Evolutionary conservation across 352 stramenopile species (phyloP).

Genomic region (Pythium guiyangense): DNA sequence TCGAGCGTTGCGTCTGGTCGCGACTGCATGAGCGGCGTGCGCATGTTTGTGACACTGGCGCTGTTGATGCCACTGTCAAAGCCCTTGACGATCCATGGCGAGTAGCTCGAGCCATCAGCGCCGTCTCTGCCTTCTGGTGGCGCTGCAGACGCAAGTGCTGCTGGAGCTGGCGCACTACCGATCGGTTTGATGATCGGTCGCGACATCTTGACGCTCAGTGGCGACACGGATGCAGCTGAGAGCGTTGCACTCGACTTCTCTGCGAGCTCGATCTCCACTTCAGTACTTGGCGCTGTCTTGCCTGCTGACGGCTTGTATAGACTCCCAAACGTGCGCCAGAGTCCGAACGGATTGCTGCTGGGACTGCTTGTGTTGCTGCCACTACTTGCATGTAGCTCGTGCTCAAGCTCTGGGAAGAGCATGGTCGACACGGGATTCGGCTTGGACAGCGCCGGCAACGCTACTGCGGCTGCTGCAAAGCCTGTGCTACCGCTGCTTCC

Average conservation of each 20-base stretch:
- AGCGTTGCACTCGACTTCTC: background rate
- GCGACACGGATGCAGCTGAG: background rate
- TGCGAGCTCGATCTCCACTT: slow-evolving; percentile 8
- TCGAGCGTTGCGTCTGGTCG: slow-evolving; percentile 8
- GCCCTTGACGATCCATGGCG: slow-evolving; percentile 13
- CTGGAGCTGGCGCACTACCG: background rate
- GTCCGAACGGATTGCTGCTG: slow-evolving; percentile 4
- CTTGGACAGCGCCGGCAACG: background rate
- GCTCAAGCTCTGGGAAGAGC: slow-evolving; percentile 10
- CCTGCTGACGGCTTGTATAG: slow-evolving; percentile 7
- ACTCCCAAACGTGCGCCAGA: slow-evolving; percentile 13
- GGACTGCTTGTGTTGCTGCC: background rate
- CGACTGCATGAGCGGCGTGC: background rate
- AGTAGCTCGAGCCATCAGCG: background rate
- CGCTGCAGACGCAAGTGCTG: background rate
- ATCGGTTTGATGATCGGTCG: slow-evolving; percentile 14
- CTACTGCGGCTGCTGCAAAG: background rate
- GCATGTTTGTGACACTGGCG: background rate
- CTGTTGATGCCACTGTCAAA: background rate
- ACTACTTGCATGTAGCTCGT: background rate
- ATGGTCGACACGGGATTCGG: background rate
- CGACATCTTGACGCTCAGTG: slow-evolving; percentile 10
- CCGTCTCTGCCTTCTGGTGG: background rate
- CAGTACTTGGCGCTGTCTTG: background rate
- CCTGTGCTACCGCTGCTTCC: background rate